Evolutionary conservation across 2,329 filamentous ascomycete genomes (phyloP), one percentile per base, ranked within the genome.

Genomic region (Talaromyces sp.): DNA sequence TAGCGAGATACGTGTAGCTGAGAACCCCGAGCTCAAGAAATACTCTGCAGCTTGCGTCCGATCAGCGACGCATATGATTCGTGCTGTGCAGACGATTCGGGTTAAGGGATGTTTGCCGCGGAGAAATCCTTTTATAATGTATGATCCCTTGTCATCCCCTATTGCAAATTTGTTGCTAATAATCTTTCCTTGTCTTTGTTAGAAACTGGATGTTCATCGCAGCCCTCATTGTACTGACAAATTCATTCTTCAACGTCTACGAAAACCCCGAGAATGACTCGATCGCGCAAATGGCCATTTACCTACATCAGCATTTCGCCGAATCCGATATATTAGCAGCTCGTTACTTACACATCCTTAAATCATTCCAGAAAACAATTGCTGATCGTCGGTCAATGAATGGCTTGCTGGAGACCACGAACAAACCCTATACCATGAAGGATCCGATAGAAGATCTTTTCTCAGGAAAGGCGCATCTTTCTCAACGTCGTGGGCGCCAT

Each of bases 131-230:
- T 85, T 87, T 66, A 76, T 85, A 61, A 80, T 86, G 85, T 87
- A 73, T 76, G 84, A n/a, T 9, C 10, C 19, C n/a, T 24, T 35
- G 19, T 13, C 10, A 13, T 3, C 7, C 11, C 13, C 35, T 37
- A 13, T 37, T 37, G 35, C 13, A 13, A 1, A 13, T 11, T 37
- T 11, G 1, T 37, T n/a, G 45, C 27, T 57, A 45, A 56, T 24
- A 7, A 11, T 35, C 5, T 45, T 7, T n/a, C 27, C 56, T n/a
- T n/a, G 16, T 39, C 13, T 4, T 4, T 3, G 24, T 7, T 33
- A 87, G 85, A 68, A 83, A 87, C 69, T 85, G 84, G 62, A 77
- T 87, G 45, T 87, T 87, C 66, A 78, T 84, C 5, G 82, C 85
- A 0, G 78, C 81, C 0, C 76, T 88, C 2, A 78, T 87, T 37